Percentiles rank a stretch among this genome's conserved stretches.
Conservation (phyloP, 129 eudicot genomes). For the Pseudognaphalium luteoalbum region DNA sequence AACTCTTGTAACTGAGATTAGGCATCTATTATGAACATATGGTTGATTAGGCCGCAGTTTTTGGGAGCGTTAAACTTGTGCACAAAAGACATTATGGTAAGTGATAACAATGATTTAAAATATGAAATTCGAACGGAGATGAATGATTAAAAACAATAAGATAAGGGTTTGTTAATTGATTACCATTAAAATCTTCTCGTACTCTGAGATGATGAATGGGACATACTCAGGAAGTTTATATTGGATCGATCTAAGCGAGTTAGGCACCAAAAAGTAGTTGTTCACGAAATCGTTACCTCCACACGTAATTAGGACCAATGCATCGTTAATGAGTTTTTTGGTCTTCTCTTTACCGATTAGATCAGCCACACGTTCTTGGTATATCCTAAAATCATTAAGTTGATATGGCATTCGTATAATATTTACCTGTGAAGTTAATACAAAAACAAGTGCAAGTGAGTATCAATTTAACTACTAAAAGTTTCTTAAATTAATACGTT, state of each 20-base stretch:
- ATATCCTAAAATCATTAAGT: slow-evolving; percentile 26
- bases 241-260: slow-evolving; percentile 35
- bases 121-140: no score
- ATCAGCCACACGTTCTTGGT: slow-evolving; percentile 29
- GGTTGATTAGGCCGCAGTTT: no score
- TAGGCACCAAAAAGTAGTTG: slow-evolving; percentile 36
- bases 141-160: background rate
- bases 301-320: slow-evolving; percentile 34
- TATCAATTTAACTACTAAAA: background rate
- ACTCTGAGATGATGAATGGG: slow-evolving; percentile 38
- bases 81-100: no score
- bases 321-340: slow-evolving; percentile 24
- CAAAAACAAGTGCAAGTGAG: background rate
- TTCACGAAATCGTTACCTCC: slow-evolving; percentile 49
- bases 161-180: background rate
- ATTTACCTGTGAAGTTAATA: slow-evolving; percentile 20
- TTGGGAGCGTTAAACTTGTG: no score
- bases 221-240: slow-evolving; percentile 32
- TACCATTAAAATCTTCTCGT: slow-evolving; percentile 34
- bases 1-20: no score
- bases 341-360: slow-evolving; percentile 33
- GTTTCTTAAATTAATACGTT: background rate
- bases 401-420: slow-evolving; percentile 38
- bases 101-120: no score
- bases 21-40: no score